These are phyloP conservation scores for Linum lewisii DNA, from an alignment of 345 rosid genomes.

Conservation along the genomic window DNA sequence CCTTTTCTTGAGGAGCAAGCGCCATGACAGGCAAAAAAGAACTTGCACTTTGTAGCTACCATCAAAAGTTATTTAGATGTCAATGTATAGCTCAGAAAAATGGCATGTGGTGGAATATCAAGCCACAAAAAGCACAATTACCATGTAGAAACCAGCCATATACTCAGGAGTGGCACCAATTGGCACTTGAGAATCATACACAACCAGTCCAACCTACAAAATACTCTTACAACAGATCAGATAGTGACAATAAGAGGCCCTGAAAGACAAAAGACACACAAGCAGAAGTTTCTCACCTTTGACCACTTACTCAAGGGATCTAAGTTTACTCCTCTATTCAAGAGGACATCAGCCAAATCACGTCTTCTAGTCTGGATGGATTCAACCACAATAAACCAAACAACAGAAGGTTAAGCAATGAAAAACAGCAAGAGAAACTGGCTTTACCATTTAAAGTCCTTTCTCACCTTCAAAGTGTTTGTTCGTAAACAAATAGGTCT, in stretches of 20 bases:
- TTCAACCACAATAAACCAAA: constrained; percentile 14
- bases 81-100: constrained; percentile 5
- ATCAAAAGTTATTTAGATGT: constrained; percentile 9
- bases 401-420: constrained; percentile 2
- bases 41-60: constrained; percentile 91
- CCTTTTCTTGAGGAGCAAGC: constrained; percentile 95
- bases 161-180: constrained; percentile 98
- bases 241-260: not conserved
- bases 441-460: constrained; percentile 10
- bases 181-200: constrained; percentile 89
- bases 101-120: not conserved
- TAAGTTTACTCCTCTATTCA: constrained; percentile 88
- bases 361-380: constrained; percentile 66
- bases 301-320: constrained; percentile 98
- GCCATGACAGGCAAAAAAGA: constrained; percentile 98
- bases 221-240: not conserved
- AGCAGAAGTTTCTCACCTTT: constrained; percentile 36
- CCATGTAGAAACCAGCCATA: constrained; percentile 94
- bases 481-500: constrained; percentile 80
- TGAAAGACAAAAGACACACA: constrained; percentile 2
- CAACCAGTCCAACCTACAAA: constrained; percentile 80
- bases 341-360: constrained; percentile 89
- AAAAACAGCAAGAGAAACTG: constrained; percentile 12
- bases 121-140: constrained; percentile 18
- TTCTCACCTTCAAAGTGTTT: constrained; percentile 73